Evolutionary conservation across 345 rosid species (phyloP).

Genomic region (Leavenworthia alabamica): DNA sequence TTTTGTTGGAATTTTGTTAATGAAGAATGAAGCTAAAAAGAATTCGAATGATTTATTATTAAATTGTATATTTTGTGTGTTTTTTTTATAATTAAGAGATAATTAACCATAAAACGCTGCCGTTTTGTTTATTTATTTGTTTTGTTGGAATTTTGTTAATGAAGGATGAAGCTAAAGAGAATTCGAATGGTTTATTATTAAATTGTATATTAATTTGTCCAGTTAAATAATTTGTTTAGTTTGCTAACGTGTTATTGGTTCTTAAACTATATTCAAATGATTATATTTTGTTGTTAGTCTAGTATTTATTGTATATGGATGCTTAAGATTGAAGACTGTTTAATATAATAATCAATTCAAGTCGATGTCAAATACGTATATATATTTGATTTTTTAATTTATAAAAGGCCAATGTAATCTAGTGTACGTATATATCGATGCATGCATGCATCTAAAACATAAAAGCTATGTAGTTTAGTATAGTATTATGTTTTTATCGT

Average conservation of each 20-base stretch:
- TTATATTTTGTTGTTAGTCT: neutral
- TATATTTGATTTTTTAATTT: neutral
- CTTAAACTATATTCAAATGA: neutral
- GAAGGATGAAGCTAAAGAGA: neutral
- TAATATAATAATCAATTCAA: neutral
- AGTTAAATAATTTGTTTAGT: neutral
- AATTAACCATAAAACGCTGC: neutral
- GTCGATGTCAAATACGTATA: neutral
- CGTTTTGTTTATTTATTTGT: neutral
- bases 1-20: neutral
- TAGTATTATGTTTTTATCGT: neutral
- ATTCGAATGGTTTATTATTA: neutral
- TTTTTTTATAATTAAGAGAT: neutral
- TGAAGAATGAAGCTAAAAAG: neutral
- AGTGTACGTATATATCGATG: neutral
- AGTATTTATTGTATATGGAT: neutral
- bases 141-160: neutral
- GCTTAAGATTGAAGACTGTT: constrained; percentile 25
- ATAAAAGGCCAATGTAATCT: neutral
- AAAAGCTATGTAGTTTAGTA: neutral
- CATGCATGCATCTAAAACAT: neutral
- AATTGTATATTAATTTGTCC: neutral
- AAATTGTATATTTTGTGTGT: neutral
- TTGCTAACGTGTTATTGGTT: neutral
- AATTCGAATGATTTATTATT: neutral